Evolutionary conservation across 768 basidiomycete genomes (phyloP).

Genomic region (Rhodotorula kratochvilovae): DNA sequence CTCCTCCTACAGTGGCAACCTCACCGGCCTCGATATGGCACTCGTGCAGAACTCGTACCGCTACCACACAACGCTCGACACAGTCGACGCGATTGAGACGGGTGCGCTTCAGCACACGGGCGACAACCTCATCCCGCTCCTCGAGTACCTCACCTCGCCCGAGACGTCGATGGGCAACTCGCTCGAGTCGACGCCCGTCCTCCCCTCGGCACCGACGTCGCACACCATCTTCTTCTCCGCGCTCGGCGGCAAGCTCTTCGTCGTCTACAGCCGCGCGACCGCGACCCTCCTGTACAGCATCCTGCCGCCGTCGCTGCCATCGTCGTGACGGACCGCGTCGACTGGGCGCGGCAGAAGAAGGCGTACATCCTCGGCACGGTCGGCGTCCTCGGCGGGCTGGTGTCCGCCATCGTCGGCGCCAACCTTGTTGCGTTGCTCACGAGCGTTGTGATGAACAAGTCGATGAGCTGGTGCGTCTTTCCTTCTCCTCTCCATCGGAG

Average conservation of each 20-base stretch:
- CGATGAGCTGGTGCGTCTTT: conserved; percentile 63
- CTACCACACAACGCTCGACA: conserved; percentile 64
- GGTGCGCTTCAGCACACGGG: conserved; percentile 89
- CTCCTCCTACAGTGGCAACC: conserved; percentile 51
- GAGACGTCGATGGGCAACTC: conserved; percentile 50
- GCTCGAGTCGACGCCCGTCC: conserved; percentile 50
- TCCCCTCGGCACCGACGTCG: conserved; percentile 58
- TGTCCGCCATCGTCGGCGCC: conserved; percentile 61
- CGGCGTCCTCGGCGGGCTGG: conserved; percentile 55
- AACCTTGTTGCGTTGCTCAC: conserved; percentile 71
- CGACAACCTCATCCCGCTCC: conserved; percentile 74
- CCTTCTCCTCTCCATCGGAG: too few species aligned
- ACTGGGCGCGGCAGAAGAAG: conserved; percentile 20
- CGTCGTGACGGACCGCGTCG: conserved; percentile 39
- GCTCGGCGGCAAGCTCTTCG: conserved; percentile 62
- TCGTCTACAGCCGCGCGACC: conserved; percentile 51
- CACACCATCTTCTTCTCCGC: conserved; percentile 67
- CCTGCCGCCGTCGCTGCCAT: conserved; percentile 30
- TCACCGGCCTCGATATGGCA: conserved; percentile 93
- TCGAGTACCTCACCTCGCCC: conserved; percentile 66
- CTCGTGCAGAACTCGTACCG: conserved; percentile 80
- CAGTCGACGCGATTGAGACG: conserved; percentile 7
- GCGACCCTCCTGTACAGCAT: conserved; percentile 35
- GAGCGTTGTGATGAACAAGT: conserved; percentile 58
- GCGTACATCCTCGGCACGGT: conserved; percentile 51